Base-by-base conservation (phyloP, 805 yeast species). In the Candida maltosa region DNA sequence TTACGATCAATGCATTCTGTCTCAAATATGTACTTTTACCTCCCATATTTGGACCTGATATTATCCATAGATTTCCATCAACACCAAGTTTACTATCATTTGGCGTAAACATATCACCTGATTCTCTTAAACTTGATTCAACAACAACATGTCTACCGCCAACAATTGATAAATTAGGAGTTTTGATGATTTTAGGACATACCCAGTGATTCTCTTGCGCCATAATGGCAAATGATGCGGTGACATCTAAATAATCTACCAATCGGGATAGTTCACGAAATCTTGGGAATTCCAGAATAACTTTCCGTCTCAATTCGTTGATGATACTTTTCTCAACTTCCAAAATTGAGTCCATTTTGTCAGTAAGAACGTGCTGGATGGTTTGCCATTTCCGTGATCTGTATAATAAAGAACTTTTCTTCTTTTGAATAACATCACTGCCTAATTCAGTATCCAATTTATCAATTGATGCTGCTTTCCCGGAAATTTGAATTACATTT, bases 1-100 rank as follows among this genome's bases (percentile, higher is more conserved):
- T 76, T 10, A 76, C 78, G 11, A 78, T 69, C 14, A 87, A 55
- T 0, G 93, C 95, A 23, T 83, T 73, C 47, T 83, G 89, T 34
- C 87, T 69, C 18, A 83, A 83, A 48, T 76, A 80, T 0, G 89
- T 80, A 16, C 87, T 79, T 49, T 86, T 86, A 1, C 95, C 95
- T 6, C 95, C 95, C 89, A 85, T 84, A 47, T 85, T 85, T 0
- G 94, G 93, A 0, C 95, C 95, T 0, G 95, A 80, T 14, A 88
- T 75, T 10, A 88, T 68, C 53, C 81, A 69, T n/a, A 48, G 23
- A 21, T 42, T 49, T 17, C 41, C 44, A 9, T 38, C 34, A 16
- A 29, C 15, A 3, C 56, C 58, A 9, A 66, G 33, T 6, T 41
- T 45, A 11, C 68, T 60, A 41, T 62, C 54, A 69, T 41, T 78